Percentiles rank a stretch among this genome's conserved stretches.
These are phyloP conservation scores for Didymella sp. DNA, from an alignment of 2,329 filamentous ascomycete genomes.

Conservation along the genomic window DNA sequence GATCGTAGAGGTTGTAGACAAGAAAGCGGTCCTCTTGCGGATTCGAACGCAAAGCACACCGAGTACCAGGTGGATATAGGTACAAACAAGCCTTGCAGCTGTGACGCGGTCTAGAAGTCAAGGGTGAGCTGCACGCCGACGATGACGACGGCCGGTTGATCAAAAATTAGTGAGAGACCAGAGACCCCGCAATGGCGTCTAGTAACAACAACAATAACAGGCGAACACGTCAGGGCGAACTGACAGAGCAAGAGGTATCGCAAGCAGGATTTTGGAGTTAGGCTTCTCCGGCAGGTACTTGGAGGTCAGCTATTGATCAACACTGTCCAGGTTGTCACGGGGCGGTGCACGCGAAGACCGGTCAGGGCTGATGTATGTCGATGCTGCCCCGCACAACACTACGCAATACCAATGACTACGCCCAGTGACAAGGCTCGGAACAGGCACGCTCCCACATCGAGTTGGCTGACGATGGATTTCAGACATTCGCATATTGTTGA, in stretches of 20 bases:
- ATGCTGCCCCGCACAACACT: conserved; percentile 7
- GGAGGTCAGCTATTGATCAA: conserved; percentile 12
- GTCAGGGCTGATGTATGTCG: conserved; percentile 4
- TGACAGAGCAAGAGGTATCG: neutral
- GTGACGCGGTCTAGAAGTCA: conserved; percentile 22
- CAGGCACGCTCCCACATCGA: conserved; percentile 11
- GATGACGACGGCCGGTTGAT: conserved; percentile 32
- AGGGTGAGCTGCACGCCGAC: conserved; percentile 27
- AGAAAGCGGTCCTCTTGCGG: neutral
- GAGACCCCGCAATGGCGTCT: conserved; percentile 23
- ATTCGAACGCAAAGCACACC: conserved; percentile 5
- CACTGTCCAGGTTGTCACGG: conserved; percentile 1
- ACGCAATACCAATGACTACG: conserved; percentile 6
- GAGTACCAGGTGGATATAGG: conserved; percentile 13
- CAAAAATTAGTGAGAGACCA: conserved; percentile 26
- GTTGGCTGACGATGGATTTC: neutral
- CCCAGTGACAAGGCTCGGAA: conserved; percentile 24
- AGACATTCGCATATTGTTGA: conserved; percentile 1
- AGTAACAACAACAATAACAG: conserved; percentile 10
- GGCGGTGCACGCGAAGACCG: conserved; percentile 5
- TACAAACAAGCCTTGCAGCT: conserved; percentile 27
- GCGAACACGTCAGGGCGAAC: conserved; percentile 10
- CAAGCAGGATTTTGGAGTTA: conserved; percentile 11
- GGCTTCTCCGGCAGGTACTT: neutral
- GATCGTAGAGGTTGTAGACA: neutral